Conservation (phyloP, 2,329 filamentous ascomycete genomes). For the Metarhizium brunneum region DNA sequence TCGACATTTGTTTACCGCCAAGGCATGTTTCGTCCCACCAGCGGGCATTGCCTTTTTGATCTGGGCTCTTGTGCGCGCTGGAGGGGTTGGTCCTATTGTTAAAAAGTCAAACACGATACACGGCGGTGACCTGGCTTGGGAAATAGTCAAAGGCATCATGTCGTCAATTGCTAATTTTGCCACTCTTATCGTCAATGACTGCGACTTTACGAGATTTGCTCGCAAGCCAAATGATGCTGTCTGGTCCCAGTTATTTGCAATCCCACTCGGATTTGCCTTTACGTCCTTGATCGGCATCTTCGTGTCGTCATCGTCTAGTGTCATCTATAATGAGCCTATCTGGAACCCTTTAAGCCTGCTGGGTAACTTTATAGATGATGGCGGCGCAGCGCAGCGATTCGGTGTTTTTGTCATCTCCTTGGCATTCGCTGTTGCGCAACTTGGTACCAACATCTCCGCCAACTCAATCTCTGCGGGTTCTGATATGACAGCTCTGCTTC, state of each 20-base stretch:
- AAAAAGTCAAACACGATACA: conserved; percentile 52
- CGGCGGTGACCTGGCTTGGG: conserved; percentile 69
- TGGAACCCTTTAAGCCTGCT: conserved; percentile 67
- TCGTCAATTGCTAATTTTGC: conserved; percentile 84
- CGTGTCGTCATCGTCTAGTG: conserved; percentile 61
- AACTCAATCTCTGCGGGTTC: conserved; percentile 79
- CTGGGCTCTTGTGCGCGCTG: conserved; percentile 74
- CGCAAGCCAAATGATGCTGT: conserved; percentile 65
- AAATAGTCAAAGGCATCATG: conserved; percentile 80
- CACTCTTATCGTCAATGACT: conserved; percentile 73
- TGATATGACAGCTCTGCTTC: conserved; percentile 71
- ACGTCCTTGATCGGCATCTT: conserved; percentile 81
- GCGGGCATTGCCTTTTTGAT: conserved; percentile 82
- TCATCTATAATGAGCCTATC: conserved; percentile 58
- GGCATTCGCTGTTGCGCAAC: conserved; percentile 68
- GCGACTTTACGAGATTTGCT: conserved; percentile 81
- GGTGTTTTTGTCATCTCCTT: conserved; percentile 65
- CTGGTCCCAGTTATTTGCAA: conserved; percentile 70
- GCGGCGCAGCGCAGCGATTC: conserved; percentile 58
- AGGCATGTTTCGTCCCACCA: conserved; percentile 72
- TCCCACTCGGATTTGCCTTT: conserved; percentile 62
- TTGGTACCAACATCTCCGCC: conserved; percentile 81
- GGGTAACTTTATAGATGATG: conserved; percentile 58
- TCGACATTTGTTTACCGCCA: conserved; percentile 83
- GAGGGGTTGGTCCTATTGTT: conserved; percentile 77